A percentile compares a stretch with the other conserved stretches of the same genome.
These are phyloP conservation scores for Apophysomyces variabilis DNA, from an alignment of 371 early-diverging fungal species.

Conservation along the genomic window DNA sequence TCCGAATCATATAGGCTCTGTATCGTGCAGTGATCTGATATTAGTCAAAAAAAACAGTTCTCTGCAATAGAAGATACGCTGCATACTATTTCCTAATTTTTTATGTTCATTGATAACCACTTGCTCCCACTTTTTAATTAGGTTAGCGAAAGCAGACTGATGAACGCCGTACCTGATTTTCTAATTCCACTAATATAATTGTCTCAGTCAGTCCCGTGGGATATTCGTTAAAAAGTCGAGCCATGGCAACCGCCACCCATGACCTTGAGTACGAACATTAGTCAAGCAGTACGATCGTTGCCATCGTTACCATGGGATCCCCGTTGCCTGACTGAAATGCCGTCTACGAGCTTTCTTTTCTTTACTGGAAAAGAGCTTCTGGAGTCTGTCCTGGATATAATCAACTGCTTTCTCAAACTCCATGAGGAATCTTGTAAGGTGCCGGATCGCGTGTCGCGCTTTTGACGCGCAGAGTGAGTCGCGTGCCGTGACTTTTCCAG, in stretches of 20 bases:
- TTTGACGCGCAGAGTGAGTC: neutral
- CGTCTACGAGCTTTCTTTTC: conserved; percentile 4
- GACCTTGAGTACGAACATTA: conserved; percentile 14
- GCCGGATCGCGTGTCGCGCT: neutral
- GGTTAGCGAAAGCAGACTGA: no score
- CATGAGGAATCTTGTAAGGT: conserved; percentile 7
- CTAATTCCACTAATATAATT: conserved; percentile 22
- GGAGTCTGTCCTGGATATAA: conserved; percentile 15
- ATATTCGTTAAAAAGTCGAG: conserved; percentile 20
- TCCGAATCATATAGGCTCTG: conserved; percentile 15
- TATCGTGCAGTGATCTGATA: conserved; percentile 17
- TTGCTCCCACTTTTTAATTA: conserved; percentile 24
- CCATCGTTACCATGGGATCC: conserved; percentile 23
- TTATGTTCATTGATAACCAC: conserved; percentile 5
- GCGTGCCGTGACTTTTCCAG: neutral
- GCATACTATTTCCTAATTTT: conserved; percentile 15
- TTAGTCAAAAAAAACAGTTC: neutral
- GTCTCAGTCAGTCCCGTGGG: conserved; percentile 24
- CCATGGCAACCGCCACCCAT: conserved; percentile 29
- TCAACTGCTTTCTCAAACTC: conserved; percentile 26
- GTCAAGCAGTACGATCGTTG: conserved; percentile 1
- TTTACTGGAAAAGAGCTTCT: conserved; percentile 6
- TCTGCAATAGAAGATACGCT: neutral
- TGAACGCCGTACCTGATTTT: conserved; percentile 14
- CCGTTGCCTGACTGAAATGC: neutral